Evolutionary conservation across 2,329 filamentous ascomycete genomes (phyloP), one percentile per base, ranked within the genome.

Genomic region (Cryphonectria parasitica): DNA sequence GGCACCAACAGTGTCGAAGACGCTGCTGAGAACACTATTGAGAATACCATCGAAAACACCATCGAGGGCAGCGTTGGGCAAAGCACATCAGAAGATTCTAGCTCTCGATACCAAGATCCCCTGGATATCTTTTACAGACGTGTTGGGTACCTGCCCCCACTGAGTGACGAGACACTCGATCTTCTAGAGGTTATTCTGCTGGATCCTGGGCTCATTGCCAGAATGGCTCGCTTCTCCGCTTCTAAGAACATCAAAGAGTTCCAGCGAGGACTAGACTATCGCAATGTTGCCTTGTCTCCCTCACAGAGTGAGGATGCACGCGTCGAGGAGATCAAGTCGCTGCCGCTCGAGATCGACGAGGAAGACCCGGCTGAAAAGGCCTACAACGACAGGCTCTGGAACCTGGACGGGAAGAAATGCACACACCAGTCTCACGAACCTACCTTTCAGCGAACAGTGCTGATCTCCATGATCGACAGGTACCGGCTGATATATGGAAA

Each of bases 401-500:
- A 61, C 34, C 68, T 66, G 3, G 64, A 69, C 17, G 34, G 49
- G 28, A 11, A 43, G 8, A 69, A 66, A 34, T 36, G 52, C 31
- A 58, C 10, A 36, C 25, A 62, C 7, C 36, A 66, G 1, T 39
- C 41, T 10, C 39, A 49, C 31, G 68, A 69, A 41, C 52, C 64
- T 45, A 60, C 41, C 28, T 66, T 69, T 31, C 68, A 69, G 43
- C 54, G 64, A 19, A 69, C 56, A 3, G n/a, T 66, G 1, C 4
- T 69, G 64, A 69, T 69, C 34, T 69, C 68, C 3, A 69, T 69
- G 68, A 66, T 69, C 11, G 68, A 69, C 28, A 64, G 64, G 5
- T 60, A 61, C 52, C 64, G 68, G 31, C 62, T 66, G n/a, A 61
- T 69, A 49, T 69, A 69, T 8, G 56, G 34, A 8, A 54, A 49